A percentile compares a stretch with the other conserved stretches of the same genome.
phyloP scores from a whole-genome alignment of 495 filamentous ascomycete species.

The Darksidea phi region DNA sequence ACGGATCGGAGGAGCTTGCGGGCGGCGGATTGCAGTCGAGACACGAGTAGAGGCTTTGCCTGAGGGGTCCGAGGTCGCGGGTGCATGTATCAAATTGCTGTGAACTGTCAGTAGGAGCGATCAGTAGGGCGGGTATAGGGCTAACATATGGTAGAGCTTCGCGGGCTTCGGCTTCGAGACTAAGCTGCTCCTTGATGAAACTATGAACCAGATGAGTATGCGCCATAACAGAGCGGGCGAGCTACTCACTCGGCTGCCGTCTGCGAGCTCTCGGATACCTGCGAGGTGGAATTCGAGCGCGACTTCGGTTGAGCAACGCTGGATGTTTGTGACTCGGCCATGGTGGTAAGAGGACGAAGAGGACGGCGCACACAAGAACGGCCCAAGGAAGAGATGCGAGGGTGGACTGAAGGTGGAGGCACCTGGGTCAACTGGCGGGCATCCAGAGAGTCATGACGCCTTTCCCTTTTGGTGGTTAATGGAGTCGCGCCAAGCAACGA shows the following conservation, averaged over 20 bases:
- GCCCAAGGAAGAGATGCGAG: not conserved
- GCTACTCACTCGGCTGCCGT: constrained; percentile 74
- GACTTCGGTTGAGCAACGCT: constrained; percentile 8
- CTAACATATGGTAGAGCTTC: constrained; percentile 88
- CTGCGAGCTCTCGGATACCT: constrained; percentile 68
- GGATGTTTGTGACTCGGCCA: constrained; percentile 20
- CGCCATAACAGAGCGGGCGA: not conserved
- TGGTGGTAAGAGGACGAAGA: not conserved
- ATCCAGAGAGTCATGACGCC: not conserved
- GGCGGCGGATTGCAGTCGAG: constrained; percentile 88
- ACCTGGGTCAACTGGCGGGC: not conserved
- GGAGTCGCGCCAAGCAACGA: constrained; percentile 17
- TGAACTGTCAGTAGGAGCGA: constrained; percentile 14
- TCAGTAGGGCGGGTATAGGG: not conserved
- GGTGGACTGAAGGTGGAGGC: not conserved
- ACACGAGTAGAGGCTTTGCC: constrained; percentile 85
- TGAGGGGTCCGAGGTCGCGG: constrained; percentile 76
- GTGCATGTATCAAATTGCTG: constrained; percentile 93
- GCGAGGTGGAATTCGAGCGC: constrained; percentile 49
- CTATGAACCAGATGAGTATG: constrained; percentile 43
- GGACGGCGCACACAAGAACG: not conserved
- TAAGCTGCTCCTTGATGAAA: constrained; percentile 85
- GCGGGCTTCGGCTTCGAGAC: constrained; percentile 89
- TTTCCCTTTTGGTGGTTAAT: constrained; percentile 3
- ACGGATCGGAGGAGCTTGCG: constrained; percentile 56